Evolutionary conservation across 1,139 yeast species (phyloP).

Genomic region (Geotrichum europaeum): DNA sequence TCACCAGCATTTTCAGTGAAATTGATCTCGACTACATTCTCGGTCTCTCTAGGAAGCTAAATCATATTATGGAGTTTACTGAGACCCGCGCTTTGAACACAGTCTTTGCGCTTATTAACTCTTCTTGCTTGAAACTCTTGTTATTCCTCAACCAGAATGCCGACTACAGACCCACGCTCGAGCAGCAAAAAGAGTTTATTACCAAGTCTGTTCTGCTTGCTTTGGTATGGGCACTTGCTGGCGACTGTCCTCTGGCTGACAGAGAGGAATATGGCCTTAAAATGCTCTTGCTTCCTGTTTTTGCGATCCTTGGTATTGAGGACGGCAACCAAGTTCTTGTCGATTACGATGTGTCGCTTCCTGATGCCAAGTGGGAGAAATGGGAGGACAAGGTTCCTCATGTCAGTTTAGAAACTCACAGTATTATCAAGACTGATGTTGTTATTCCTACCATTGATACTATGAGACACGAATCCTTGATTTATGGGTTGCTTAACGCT

Average conservation of each 20-base stretch:
- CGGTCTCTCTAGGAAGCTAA: conserved; percentile 26
- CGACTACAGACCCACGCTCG: conserved; percentile 27
- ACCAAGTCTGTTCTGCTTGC: conserved; percentile 42
- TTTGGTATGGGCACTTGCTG: conserved; percentile 64
- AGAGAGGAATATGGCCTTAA: conserved; percentile 40
- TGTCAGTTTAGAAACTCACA: conserved; percentile 54
- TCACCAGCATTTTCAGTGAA: conserved; percentile 19
- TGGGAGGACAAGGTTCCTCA: conserved; percentile 44
- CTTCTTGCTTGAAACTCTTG: conserved; percentile 24
- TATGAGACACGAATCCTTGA: conserved; percentile 54
- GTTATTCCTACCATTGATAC: conserved; percentile 83
- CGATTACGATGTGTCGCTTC: conserved; percentile 46
- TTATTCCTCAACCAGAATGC: conserved; percentile 23
- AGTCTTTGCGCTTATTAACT: conserved; percentile 31
- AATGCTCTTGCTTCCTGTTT: conserved; percentile 30
- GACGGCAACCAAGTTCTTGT: conserved; percentile 25
- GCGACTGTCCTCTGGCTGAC: conserved; percentile 45
- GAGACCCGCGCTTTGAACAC: conserved; percentile 40
- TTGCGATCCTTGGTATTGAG: conserved; percentile 21
- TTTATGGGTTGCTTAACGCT: conserved; percentile 52
- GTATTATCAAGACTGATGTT: conserved; percentile 55
- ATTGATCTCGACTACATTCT: conserved; percentile 24
- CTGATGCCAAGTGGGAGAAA: conserved; percentile 47
- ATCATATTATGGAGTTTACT: conserved; percentile 54
- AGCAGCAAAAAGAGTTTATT: conserved; percentile 32